A percentile compares a stretch with the other conserved stretches of the same genome.
Conservation (phyloP, 345 rosid genomes). For the Heritiera littoralis region DNA sequence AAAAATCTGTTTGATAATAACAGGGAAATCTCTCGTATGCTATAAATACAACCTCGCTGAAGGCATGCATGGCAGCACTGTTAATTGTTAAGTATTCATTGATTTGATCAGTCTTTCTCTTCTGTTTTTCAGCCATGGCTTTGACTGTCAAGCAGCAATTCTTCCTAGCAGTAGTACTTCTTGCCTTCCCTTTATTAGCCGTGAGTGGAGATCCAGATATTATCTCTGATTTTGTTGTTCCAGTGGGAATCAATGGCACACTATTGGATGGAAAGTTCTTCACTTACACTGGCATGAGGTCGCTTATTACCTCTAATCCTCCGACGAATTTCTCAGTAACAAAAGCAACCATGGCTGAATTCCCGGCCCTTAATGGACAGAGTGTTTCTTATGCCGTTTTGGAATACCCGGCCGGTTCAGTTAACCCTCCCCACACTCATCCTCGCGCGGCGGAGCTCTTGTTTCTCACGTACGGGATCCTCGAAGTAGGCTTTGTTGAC, state of each 20-base stretch:
- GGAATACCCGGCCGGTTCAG: neutral
- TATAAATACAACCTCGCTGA: neutral
- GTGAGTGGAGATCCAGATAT: conserved; percentile 16
- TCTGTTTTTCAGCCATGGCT: neutral
- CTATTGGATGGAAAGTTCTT: conserved; percentile 4
- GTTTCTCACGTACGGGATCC: neutral
- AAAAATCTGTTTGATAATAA: neutral
- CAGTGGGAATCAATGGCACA: neutral
- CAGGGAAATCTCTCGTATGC: neutral
- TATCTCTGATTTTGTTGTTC: conserved; percentile 7
- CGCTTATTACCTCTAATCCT: neutral
- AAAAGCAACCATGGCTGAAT: conserved; percentile 22
- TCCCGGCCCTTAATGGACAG: conserved; percentile 22
- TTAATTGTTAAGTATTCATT: neutral
- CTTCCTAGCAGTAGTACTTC: neutral
- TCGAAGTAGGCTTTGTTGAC: conserved; percentile 19
- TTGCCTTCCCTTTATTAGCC: neutral
- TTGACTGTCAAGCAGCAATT: conserved; percentile 3
- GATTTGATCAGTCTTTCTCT: neutral
- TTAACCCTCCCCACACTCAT: conserved; percentile 23
- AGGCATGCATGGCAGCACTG: neutral
- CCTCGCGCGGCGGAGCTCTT: conserved; percentile 8
- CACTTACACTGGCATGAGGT: conserved; percentile 9
- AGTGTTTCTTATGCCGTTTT: conserved; percentile 19
- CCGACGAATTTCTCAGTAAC: conserved; percentile 8